A percentile compares a stretch with the other conserved stretches of the same genome.
Conservation (phyloP, 495 filamentous ascomycete genomes). For the Daldinia decipiens region DNA sequence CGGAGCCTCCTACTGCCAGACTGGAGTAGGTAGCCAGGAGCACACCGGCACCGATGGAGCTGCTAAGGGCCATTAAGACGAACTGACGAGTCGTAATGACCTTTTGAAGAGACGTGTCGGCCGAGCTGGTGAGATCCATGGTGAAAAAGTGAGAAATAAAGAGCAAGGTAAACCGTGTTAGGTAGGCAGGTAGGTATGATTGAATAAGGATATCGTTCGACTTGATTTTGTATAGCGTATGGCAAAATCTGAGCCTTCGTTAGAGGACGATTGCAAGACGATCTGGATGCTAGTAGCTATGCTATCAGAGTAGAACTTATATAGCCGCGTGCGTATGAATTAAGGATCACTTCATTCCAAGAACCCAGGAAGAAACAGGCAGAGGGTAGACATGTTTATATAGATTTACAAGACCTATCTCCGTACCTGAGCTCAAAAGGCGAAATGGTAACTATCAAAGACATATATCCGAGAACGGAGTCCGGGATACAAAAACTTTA, state of each 20-base stretch:
- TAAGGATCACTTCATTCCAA: background rate
- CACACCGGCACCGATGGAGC: constrained; percentile 73
- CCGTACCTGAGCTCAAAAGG: background rate
- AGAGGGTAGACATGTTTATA: background rate
- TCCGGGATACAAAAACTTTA: constrained; percentile 17
- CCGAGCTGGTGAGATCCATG: constrained; percentile 6
- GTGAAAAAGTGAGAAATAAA: background rate
- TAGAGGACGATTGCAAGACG: background rate
- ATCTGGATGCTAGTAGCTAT: background rate
- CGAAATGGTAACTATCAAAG: background rate
- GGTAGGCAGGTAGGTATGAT: background rate
- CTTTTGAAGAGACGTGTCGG: constrained; percentile 29
- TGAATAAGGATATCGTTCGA: background rate
- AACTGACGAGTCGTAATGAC: constrained; percentile 62
- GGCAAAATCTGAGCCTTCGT: background rate
- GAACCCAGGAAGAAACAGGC: background rate
- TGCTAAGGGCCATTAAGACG: constrained; percentile 67
- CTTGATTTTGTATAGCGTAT: background rate
- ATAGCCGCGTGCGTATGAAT: background rate
- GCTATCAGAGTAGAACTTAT: background rate
- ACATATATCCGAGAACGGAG: constrained; percentile 8
- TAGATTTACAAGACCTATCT: background rate
- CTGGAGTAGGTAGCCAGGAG: constrained; percentile 70
- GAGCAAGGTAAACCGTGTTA: background rate
- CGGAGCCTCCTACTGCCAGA: constrained; percentile 68